Evolutionary conservation across 305 asterid genomes (phyloP), one percentile per base, ranked within the genome.

Genomic region (Ajuga reptans): DNA sequence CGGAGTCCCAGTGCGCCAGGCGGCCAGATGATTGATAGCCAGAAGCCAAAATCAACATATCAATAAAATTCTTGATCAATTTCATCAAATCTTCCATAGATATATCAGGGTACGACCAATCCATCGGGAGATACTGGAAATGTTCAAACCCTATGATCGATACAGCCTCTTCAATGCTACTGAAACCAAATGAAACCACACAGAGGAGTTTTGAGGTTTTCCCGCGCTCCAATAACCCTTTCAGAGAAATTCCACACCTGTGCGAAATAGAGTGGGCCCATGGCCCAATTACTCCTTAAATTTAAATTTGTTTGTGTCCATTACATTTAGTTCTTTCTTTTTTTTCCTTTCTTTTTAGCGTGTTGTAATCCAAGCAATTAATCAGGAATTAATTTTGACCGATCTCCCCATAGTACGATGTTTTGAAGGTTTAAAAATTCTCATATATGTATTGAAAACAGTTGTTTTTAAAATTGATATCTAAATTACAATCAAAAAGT

Each of bases 1-100:
- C 47, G n/a, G 89, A 78, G 68, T 84, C 86, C 97, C 97, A 91
- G 53, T 80, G 82, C 0, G 96, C 91, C 47, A 70, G 72, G 16
- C 74, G 91, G 68, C 93, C 96, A 37, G 91, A 80, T 14, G 93
- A 87, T 65, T 91, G 97, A 73, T 83, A 89, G 9, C 96, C 95
- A 50, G 87, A 83, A 57, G 95, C 87, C 36, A 91, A 77, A 82
- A 89, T 72, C 78, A 80, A 14, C 85, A 89, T 81, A 65, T 91
- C 92, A 4, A 83, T 53, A 79, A 84, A 91, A 57, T 78, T 87
- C 65, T 81, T 78, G 3, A 86, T 76, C 71, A 84, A 63, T 64
- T 68, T 75, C 77, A 83, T 45, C 71, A 91, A 68, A 74, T 91
- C 95, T 57, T 79, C 80, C 9, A 79, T 72, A 60, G 89, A 79